phyloP scores from a whole-genome alignment of 306 rosid species.

The Arachis stenosperma region DNA sequence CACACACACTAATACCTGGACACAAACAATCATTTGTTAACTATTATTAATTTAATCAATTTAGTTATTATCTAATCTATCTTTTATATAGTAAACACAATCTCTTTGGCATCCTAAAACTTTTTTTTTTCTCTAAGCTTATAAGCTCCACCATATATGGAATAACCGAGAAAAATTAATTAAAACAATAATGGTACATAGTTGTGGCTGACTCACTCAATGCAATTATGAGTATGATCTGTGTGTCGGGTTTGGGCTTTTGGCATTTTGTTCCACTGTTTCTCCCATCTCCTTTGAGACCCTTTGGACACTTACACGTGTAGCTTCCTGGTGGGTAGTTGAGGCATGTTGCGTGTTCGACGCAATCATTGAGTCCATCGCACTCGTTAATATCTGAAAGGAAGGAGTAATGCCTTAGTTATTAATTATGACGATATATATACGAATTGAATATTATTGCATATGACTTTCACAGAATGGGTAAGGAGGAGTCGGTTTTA shows the following conservation, averaged over 20 bases:
- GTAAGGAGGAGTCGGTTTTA: no score
- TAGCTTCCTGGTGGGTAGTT: constrained; percentile 20
- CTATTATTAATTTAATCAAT: no score
- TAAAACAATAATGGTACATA: background rate
- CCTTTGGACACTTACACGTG: constrained; percentile 20
- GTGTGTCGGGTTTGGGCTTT: background rate
- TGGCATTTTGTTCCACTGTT: background rate
- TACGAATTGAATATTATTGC: no score
- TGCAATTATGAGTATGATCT: background rate
- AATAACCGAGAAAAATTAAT: background rate
- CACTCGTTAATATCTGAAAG: constrained; percentile 43
- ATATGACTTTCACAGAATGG: no score
- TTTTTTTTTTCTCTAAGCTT: no score
- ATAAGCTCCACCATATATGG: no score
- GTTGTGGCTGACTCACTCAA: constrained; percentile 16
- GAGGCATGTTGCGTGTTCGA: background rate
- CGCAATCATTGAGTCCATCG: background rate
- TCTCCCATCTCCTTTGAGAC: constrained; percentile 30
- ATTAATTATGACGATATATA: no score
- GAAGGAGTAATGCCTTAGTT: background rate
- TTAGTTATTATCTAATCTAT: no score
- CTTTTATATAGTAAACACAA: no score
- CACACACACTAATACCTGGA: constrained; percentile 34
- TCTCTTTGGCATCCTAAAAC: no score
- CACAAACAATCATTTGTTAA: background rate